Base-by-base conservation (phyloP, 371 early-diverging fungal genomes). In the Apophysomyces sp. region DNA sequence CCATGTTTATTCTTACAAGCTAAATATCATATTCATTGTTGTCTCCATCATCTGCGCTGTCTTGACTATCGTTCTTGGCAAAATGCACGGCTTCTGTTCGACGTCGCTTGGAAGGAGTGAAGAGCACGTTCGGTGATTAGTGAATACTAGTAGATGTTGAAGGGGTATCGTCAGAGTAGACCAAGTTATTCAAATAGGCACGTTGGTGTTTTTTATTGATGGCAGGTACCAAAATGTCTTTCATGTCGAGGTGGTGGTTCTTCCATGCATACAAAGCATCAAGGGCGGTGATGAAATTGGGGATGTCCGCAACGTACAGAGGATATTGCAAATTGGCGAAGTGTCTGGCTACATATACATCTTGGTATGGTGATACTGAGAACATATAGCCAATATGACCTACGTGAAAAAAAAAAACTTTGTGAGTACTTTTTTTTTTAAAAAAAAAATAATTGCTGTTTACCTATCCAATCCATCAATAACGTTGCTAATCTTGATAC, bases 301-400 rank as follows among this genome's bases (percentile, higher is more conserved):
- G 55, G 12, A 52, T 55, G 36, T 55, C 18, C 8, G 61, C 44
- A 13, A 52, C 62, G 44, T 37, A 58, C 36, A 61, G 56, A 53
- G 37, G 61, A 40, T 37, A 53, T 40, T 12, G 44, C 61, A 52
- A 16, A n/a, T 11, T 15, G 41, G 16, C 11, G 6, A 15, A 16
- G 41, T 41, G 13, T 11, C 1, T 6, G 6, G 41, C 41, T 2
- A 41, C 21, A 41, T n/a, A 41, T 1, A 16, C 18, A 2, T 41
- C 41, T 41, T 41, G 1, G 3, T 41, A 41, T 1, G 1, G 41
- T 6, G 41, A 41, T 3, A 41, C 2, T 6, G 41, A 41, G 41
- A 41, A 41, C 41, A 41, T 41, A 41, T 41, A 41, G 1, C 41
- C 41, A 1, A 41, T n/a, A 16, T 9, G 18, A 7, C 41, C 41